Conservation (phyloP, 139 green algal species). For the Micromonas pusilla region DNA sequence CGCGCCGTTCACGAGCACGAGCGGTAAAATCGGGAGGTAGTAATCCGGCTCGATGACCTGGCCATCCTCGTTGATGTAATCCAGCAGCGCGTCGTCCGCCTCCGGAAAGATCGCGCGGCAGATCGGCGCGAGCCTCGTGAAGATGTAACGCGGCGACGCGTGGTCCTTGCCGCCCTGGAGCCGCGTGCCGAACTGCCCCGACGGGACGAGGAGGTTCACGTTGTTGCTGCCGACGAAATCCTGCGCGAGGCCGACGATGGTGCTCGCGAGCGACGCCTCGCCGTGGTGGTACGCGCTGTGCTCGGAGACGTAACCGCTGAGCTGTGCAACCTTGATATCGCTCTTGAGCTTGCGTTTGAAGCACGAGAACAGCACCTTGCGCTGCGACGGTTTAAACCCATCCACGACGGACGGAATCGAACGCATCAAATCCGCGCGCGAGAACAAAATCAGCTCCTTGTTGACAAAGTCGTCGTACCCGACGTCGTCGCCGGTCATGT, state of each 20-base stretch:
- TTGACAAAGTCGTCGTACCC: conserved; percentile 87
- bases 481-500: conserved; percentile 66
- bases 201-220: conserved; percentile 87
- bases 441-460: conserved; percentile 58
- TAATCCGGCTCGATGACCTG: conserved; percentile 91
- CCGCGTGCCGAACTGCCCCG: conserved; percentile 49
- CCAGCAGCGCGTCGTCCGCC: conserved; percentile 82
- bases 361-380: conserved; percentile 95
- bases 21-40: conserved; percentile 46
- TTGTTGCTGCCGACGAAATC: conserved; percentile 98
- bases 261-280: conserved; percentile 71
- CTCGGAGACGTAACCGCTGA: conserved; percentile 92
- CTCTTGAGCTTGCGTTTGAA: conserved; percentile 95
- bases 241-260: conserved; percentile 86
- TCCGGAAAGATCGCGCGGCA: conserved; percentile 84
- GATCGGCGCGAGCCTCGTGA: conserved; percentile 77
- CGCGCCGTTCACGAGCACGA: conserved; percentile 92
- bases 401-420: conserved; percentile 95
- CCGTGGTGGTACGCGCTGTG: conserved; percentile 99
- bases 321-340: conserved; percentile 94
- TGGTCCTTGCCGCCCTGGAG: conserved; percentile 89
- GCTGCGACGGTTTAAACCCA: conserved; percentile 95
- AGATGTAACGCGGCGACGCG: conserved; percentile 91
- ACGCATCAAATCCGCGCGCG: conserved; percentile 75
- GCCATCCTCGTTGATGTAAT: conserved; percentile 92